phyloP scores from a whole-genome alignment of 805 yeast species.

The Barnettozyma populi region DNA sequence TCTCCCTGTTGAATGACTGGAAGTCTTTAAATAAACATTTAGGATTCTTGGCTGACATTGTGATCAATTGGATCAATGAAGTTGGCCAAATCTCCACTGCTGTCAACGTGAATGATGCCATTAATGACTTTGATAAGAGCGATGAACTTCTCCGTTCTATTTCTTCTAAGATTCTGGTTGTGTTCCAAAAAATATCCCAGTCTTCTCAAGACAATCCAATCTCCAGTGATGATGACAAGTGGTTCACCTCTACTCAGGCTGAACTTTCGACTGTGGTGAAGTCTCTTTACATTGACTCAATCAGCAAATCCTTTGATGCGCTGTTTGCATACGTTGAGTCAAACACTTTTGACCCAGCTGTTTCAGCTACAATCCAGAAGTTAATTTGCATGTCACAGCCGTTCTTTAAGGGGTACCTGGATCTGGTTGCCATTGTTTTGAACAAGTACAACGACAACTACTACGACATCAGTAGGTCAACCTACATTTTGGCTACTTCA shows the following conservation, averaged over 20 bases:
- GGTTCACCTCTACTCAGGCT: conserved; percentile 53
- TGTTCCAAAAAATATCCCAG: conserved; percentile 51
- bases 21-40: conserved; percentile 25
- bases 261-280: conserved; percentile 38
- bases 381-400: conserved; percentile 56
- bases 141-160: conserved; percentile 47
- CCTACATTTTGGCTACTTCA: conserved; percentile 50
- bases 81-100: not conserved
- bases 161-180: conserved; percentile 54
- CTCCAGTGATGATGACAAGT: conserved; percentile 53
- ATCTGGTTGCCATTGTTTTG: conserved; percentile 40
- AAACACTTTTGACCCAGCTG: conserved; percentile 32
- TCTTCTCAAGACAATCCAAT: conserved; percentile 19
- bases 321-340: conserved; percentile 32
- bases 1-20: conserved; percentile 30
- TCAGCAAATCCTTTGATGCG: conserved; percentile 31
- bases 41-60: conserved; percentile 43
- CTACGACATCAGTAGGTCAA: conserved; percentile 50
- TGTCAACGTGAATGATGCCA: not conserved
- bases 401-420: conserved; percentile 52
- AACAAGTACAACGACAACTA: conserved; percentile 44
- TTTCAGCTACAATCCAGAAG: conserved; percentile 39
- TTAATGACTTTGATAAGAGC: conserved; percentile 28
- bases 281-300: conserved; percentile 33
- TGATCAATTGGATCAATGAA: conserved; percentile 41